Base-by-base conservation (phyloP, 768 basidiomycete species). In the Lactarius trivialis region DNA sequence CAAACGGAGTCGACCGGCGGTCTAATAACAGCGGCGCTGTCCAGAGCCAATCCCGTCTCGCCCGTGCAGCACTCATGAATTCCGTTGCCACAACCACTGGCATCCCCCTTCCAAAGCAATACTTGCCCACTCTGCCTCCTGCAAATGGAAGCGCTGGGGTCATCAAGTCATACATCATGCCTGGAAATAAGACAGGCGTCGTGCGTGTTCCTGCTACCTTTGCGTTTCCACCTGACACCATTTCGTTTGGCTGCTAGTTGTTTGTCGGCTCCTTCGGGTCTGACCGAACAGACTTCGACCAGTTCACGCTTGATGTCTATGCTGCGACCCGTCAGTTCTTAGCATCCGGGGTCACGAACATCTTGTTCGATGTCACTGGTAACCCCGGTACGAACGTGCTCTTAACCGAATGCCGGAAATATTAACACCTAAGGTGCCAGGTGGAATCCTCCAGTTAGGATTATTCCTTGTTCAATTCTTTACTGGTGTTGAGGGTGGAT, bases 211-310 rank as follows among this genome's bases (percentile, higher is more conserved):
- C 21, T 32, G 0, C 11, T 24, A 14, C 33, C 3, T 28, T 2
- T 7, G 36, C 9, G 3, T 21, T 41, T 26, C 26, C 32, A 34
- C 8, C 26, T 50, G 11, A 9, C n/a, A 30, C 8, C 50, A 51
- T 50, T 52, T 53, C 56, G 39, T 66, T 7, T 33, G 58, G 15
- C 37, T 32, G 28, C 11, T 67, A 84, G 81, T 83, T 85, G 79
- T 84, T 81, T 65, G 78, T 85, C 3, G 83, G 84, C 14, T 82
- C 82, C 0, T 87, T 87, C 66, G 77, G 71, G n/a, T n/a, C n/a
- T n/a, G n/a, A n/a, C n/a, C n/a, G n/a, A 26, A 76, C 64, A 6
- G 76, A 84, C 66, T 83, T 79, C 67, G 64, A 72, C 54, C 71
- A 74, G 36, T 85, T 85, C 77, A 82, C 83, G 70, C 63, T 68